phyloP scores from a whole-genome alignment of 768 basidiomycete species.

The Trichaptum fuscoviolaceum region DNA sequence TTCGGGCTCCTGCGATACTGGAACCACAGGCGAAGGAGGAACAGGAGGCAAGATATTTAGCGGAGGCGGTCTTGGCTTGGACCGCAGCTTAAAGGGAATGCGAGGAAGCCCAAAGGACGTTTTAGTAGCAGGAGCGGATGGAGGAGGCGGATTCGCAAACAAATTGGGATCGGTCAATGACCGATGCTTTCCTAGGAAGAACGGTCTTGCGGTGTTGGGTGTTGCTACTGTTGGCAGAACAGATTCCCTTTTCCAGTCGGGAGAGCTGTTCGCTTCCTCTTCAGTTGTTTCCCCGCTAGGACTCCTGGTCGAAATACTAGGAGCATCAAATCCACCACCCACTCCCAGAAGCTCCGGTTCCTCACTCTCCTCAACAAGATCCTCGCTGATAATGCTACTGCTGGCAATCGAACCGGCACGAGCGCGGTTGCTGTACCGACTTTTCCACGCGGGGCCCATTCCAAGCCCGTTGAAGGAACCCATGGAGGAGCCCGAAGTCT shows the following conservation, averaged over 20 bases:
- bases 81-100: constrained; percentile 43
- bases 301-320: constrained; percentile 23
- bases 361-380: constrained; percentile 79
- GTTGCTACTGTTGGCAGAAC: constrained; percentile 20
- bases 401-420: constrained; percentile 76
- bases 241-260: constrained; percentile 21
- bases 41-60: constrained; percentile 63
- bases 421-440: constrained; percentile 58
- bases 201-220: constrained; percentile 22
- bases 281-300: constrained; percentile 30
- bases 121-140: constrained; percentile 55
- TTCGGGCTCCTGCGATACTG: constrained; percentile 36
- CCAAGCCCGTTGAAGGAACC: constrained; percentile 47
- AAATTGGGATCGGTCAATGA: constrained; percentile 13
- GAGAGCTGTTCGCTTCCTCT: constrained; percentile 23
- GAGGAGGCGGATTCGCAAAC: constrained; percentile 32
- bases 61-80: constrained; percentile 58
- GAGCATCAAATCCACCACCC: constrained; percentile 55
- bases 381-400: constrained; percentile 70
- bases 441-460: constrained; percentile 63
- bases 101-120: constrained; percentile 51
- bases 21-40: constrained; percentile 63
- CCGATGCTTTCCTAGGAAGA: constrained; percentile 10
- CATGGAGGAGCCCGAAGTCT: constrained; percentile 58
- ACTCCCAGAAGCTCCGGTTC: constrained; percentile 66